Percentiles rank a stretch among this genome's conserved stretches.
Conservation (phyloP, 2,329 filamentous ascomycete genomes). For the Cyclaneusma minus region DNA sequence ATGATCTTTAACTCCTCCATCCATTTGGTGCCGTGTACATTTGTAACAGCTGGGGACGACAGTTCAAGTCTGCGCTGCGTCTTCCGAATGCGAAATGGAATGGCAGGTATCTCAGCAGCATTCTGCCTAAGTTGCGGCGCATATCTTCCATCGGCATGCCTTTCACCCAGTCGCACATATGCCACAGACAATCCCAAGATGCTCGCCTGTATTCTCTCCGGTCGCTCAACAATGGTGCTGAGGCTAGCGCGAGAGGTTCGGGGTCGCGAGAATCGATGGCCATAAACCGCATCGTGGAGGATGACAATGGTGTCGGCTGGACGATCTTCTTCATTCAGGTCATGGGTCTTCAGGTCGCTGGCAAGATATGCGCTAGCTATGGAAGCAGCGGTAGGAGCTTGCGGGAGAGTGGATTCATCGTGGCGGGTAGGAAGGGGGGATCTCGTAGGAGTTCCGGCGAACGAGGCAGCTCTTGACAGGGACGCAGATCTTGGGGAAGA, state of each 20-base stretch:
- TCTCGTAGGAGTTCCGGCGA: constrained; percentile 19
- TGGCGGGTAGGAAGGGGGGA: constrained; percentile 22
- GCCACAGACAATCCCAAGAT: constrained; percentile 71
- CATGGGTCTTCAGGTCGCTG: constrained; percentile 16
- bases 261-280: constrained; percentile 77
- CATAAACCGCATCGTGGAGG: constrained; percentile 87
- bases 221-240: constrained; percentile 77
- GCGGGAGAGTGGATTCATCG: constrained; percentile 18
- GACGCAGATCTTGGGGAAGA: constrained; percentile 21
- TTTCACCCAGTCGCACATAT: constrained; percentile 77
- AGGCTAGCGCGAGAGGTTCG: constrained; percentile 58
- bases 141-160: constrained; percentile 56
- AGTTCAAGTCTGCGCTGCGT: constrained; percentile 59
- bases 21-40: constrained; percentile 83
- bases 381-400: constrained; percentile 30
- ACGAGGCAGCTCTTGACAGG: constrained; percentile 26
- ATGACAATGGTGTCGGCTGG: constrained; percentile 59
- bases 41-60: constrained; percentile 62
- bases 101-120: constrained; percentile 29
- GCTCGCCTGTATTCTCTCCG: constrained; percentile 75
- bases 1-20: constrained; percentile 81
- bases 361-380: constrained; percentile 19
- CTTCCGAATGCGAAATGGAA: constrained; percentile 76
- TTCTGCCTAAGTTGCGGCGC: constrained; percentile 50
- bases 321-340: constrained; percentile 8